Percentiles rank a stretch among this genome's conserved stretches.
phyloP scores from a whole-genome alignment of 805 yeast genomes.

The Ogataea pilisensis region DNA sequence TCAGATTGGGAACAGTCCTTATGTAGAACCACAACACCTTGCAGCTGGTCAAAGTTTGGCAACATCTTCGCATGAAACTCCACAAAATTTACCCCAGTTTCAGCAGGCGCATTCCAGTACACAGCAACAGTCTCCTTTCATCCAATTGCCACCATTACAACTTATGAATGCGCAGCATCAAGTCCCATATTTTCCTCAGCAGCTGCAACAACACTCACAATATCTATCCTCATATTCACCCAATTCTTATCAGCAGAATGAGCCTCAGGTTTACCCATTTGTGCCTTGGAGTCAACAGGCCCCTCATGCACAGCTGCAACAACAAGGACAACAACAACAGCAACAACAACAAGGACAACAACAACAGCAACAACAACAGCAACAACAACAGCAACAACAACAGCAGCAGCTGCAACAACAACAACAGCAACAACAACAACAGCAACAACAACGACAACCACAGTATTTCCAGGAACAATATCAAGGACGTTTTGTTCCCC shows the following conservation, averaged over 20 bases:
- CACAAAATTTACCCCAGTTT: no score
- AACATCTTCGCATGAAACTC: no score
- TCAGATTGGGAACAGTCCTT: no score
- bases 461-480: background rate
- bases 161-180: background rate
- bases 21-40: no score
- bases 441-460: background rate
- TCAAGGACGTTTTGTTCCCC: background rate
- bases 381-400: background rate
- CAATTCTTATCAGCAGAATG: background rate
- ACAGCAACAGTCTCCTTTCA: background rate
- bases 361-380: background rate
- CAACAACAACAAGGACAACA: background rate
- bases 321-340: background rate
- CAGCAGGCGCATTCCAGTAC: no score
- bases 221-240: background rate
- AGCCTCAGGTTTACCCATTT: background rate
- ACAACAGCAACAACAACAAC: background rate
- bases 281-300: no score
- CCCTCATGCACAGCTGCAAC: background rate
- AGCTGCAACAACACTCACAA: background rate
- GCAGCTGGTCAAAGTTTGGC: no score
- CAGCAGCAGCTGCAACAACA: constrained; percentile 1
- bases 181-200: background rate
- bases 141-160: background rate